Base-by-base conservation (phyloP, 179 eudicot genomes). In the Corrigiola litoralis region DNA sequence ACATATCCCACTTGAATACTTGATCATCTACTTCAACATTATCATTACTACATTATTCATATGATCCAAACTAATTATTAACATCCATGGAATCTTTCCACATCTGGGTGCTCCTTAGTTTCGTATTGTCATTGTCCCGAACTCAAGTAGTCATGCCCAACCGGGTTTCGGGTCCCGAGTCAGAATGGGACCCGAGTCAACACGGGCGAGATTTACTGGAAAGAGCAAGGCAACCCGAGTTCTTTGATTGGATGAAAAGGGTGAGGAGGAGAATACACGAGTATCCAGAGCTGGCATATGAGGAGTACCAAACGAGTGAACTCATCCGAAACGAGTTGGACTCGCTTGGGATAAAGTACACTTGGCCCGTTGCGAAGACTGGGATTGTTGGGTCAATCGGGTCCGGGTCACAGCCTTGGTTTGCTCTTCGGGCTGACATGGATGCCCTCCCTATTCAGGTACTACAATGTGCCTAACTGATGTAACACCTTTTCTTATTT, bases 371-470 rank as follows among this genome's bases (percentile, higher is more conserved):
- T 14, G 87, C 87, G 6, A 63, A 58, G 17, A 83, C 87, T 25
- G 85, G 85, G 1, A 40, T 83, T 44, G 77, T 80, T 5, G 87
- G 73, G 16, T 27, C 68, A 13, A 69, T 83, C 66, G 83, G 87
- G 47, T 78, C 85, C 37, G 87, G 83, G 32, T 41, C 38, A 23
- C 61, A 36, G 13, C 87, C 87, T 17, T 53, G 69, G 37, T 75
- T 83, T 28, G 81, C 83, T 61, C 83, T 83, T 45, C 71, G 87
- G 40, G 87, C 87, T 63, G 87, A 83, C 55, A 83, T 80, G 87
- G 87, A 83, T 66, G 87, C 87, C 8, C 87, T 83, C 44, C 74
- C 85, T 21, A 40, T 83, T 24, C 87, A 83, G 83, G 87, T 83
- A 29, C 10, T 6, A 31, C 20, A 20, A n/a, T n/a, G n/a, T n/a